These are phyloP conservation scores for Paecilomyces sp. DNA, from an alignment of 2,329 filamentous ascomycete genomes.

Conservation along the genomic window DNA sequence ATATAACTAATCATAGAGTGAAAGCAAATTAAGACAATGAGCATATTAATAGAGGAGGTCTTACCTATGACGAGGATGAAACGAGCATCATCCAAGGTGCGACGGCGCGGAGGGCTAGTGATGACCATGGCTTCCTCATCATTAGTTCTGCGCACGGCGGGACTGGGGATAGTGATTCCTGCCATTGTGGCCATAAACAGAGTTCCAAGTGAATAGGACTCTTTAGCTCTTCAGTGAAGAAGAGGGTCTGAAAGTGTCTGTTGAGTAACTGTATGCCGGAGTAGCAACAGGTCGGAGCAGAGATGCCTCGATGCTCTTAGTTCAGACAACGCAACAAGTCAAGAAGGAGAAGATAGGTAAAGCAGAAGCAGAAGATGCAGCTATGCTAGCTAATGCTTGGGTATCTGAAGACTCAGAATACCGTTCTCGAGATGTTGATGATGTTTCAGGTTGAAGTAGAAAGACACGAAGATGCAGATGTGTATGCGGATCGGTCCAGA, in stretches of 20 bases:
- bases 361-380: not conserved
- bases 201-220: not conserved
- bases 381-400: not conserved
- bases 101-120: not conserved
- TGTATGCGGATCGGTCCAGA: not conserved
- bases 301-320: not conserved
- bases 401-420: not conserved
- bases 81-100: not conserved
- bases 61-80: not conserved
- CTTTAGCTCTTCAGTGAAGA: not conserved
- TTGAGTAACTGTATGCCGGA: not conserved
- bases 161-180: no score
- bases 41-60: not conserved
- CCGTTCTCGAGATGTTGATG: not conserved
- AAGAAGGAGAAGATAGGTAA: not conserved
- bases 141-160: not conserved
- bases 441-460: not conserved
- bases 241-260: not conserved
- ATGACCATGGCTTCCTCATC: not conserved
- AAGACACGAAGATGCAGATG: not conserved
- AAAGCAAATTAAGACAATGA: not conserved
- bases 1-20: not conserved
- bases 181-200: not conserved
- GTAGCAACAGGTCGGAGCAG: not conserved
- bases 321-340: not conserved